Evolutionary conservation across 2,329 filamentous ascomycete genomes (phyloP).

Genomic region (Colletotrichum brevisporum): DNA sequence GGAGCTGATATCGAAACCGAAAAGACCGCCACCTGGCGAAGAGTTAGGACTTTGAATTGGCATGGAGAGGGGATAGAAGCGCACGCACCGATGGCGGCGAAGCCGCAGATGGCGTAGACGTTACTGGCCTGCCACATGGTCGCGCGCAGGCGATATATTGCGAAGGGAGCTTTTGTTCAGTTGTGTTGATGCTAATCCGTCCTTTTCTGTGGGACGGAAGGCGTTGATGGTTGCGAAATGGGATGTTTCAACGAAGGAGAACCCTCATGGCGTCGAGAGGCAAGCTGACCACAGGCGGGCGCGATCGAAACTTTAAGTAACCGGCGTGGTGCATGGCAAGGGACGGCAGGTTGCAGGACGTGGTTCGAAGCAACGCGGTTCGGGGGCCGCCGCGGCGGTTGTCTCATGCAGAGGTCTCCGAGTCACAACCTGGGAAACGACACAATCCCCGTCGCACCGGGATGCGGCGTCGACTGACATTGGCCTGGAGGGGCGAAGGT

Average conservation of each 20-base stretch:
- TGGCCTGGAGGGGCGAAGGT: conserved; percentile 19
- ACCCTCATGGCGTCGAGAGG: not conserved
- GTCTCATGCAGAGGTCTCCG: conserved; percentile 22
- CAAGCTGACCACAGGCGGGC: conserved; percentile 3
- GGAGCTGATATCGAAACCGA: conserved; percentile 84
- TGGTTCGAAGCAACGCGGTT: conserved; percentile 9
- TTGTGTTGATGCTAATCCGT: not conserved
- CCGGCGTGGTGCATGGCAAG: not conserved
- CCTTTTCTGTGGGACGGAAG: conserved; percentile 6
- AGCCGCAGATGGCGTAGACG: conserved; percentile 72
- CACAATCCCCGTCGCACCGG: conserved; percentile 22
- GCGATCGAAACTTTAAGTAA: conserved; percentile 24
- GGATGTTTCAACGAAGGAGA: conserved; percentile 11
- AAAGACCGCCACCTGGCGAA: conserved; percentile 74
- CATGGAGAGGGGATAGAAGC: not conserved
- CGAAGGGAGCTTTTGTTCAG: not conserved
- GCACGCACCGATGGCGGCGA: conserved; percentile 67
- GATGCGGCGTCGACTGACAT: conserved; percentile 33
- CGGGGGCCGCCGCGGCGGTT: conserved; percentile 5
- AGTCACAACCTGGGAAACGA: conserved; percentile 15
- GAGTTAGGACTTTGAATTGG: not conserved
- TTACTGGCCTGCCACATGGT: conserved; percentile 62
- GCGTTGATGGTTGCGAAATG: not conserved
- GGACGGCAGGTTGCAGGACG: not conserved
- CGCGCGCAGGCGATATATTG: conserved; percentile 14